Conservation (phyloP, 176 grass and related monocot species). For the Oryza coarctata region DNA sequence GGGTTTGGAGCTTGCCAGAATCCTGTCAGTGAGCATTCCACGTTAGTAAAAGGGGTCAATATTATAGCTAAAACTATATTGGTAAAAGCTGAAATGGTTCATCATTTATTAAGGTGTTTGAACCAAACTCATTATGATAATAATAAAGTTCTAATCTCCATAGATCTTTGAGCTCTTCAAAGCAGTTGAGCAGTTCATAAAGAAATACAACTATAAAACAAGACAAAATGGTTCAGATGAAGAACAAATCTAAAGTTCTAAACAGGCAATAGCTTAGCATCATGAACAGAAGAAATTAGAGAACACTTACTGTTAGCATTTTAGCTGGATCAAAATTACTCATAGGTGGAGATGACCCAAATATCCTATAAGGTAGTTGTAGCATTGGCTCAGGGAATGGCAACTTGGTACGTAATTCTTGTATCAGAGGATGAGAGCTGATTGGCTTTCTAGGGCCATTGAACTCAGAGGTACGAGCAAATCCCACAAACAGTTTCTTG, state of each 20-base stretch:
- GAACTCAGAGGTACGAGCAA: slow-evolving; percentile 89
- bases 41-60: slow-evolving; percentile 24
- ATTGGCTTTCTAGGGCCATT: slow-evolving; percentile 83
- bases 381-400: slow-evolving; percentile 60
- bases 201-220: slow-evolving; percentile 4
- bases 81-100: slow-evolving; percentile 2
- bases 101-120: not conserved
- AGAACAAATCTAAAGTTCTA: not conserved
- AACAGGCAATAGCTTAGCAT: slow-evolving; percentile 11
- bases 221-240: slow-evolving; percentile 3
- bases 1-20: slow-evolving; percentile 95
- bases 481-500: slow-evolving; percentile 92
- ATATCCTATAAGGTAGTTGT: slow-evolving; percentile 89
- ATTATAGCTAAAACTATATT: not conserved
- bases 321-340: slow-evolving; percentile 97
- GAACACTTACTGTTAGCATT: slow-evolving; percentile 86
- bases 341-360: slow-evolving; percentile 95
- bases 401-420: slow-evolving; percentile 65
- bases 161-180: slow-evolving; percentile 7
- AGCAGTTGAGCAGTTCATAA: slow-evolving; percentile 5
- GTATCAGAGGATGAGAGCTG: slow-evolving; percentile 69
- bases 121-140: not conserved
- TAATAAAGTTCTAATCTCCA: not conserved
- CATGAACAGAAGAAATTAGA: slow-evolving; percentile 14
- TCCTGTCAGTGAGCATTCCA: slow-evolving; percentile 60